Base-by-base conservation (phyloP, 139 green algal species). In the Dunaliella sp. region DNA sequence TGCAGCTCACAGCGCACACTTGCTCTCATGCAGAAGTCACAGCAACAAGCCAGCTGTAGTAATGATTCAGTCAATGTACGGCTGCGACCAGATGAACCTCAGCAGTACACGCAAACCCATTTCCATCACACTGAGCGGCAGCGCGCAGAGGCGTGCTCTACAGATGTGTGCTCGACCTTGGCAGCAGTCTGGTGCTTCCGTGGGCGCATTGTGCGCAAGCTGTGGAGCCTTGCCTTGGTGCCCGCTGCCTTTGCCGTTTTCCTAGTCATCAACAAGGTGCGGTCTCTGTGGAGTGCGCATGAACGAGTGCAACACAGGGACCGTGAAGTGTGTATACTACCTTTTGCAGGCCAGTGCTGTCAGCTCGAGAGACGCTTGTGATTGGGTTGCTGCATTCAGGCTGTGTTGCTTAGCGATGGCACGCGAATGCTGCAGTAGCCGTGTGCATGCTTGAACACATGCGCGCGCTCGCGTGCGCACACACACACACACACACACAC, bases 251-350 rank as follows among this genome's bases (percentile, higher is more conserved):
- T 98, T 88, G 92, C 83, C 2, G 91, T 35, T 0, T 98, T 99
- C 88, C 88, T 98, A 12, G 48, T 92, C 0, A 30, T 72, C 16
- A 99, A 99, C 84, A 94, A 94, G 48, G 48, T 65, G n/a, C n/a
- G n/a, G n/a, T n/a, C n/a, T n/a, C n/a, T n/a, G n/a, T n/a, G n/a
- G n/a, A n/a, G n/a, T n/a, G n/a, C n/a, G n/a, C n/a, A n/a, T n/a
- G n/a, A n/a, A n/a, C n/a, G n/a, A n/a, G n/a, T n/a, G n/a, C n/a
- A n/a, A n/a, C n/a, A n/a, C n/a, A n/a, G n/a, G n/a, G n/a, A n/a
- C n/a, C n/a, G n/a, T n/a, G n/a, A n/a, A n/a, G n/a, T n/a, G n/a
- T n/a, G n/a, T n/a, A n/a, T n/a, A n/a, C n/a, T n/a, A n/a, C n/a
- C n/a, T n/a, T n/a, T n/a, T n/a, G n/a, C n/a, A n/a, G n/a, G n/a